Percentiles rank a stretch among this genome's conserved stretches.
Evolutionary conservation across 169 alveolate species (phyloP).

Genomic region (Plasmodium gaboni): DNA sequence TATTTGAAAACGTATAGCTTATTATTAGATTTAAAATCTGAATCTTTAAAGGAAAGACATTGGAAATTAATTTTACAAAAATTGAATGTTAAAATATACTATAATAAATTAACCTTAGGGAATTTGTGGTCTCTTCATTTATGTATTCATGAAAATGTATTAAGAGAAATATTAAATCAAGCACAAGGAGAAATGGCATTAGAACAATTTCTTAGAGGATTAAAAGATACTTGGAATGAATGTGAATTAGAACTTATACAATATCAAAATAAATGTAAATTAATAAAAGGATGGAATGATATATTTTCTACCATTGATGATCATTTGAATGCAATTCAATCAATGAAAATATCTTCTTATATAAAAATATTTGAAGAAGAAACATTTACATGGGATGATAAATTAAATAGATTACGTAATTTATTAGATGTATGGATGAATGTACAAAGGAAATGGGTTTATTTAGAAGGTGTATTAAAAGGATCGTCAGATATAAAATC

Average conservation of each 20-base stretch:
- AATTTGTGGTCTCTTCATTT: constrained; percentile 91
- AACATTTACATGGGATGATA: constrained; percentile 96
- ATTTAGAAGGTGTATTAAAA: constrained; percentile 97
- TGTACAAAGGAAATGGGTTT: constrained; percentile 98
- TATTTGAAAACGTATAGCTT: constrained; percentile 76
- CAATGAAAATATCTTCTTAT: constrained; percentile 96
- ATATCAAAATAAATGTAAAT: constrained; percentile 94
- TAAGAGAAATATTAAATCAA: constrained; percentile 92
- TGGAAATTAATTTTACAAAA: constrained; percentile 94
- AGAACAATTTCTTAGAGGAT: constrained; percentile 92
- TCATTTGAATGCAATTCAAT: constrained; percentile 93
- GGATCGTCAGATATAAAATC: constrained; percentile 97
- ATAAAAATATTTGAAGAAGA: constrained; percentile 95
- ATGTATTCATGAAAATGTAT: constrained; percentile 79
- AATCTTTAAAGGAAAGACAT: constrained; percentile 97
- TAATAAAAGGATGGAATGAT: constrained; percentile 98
- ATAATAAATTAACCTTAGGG: constrained; percentile 91
- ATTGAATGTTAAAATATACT: constrained; percentile 82
- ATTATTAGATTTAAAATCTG: constrained; percentile 93
- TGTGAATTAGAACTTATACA: constrained; percentile 92
- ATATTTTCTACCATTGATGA: constrained; percentile 96
- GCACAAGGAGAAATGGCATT: constrained; percentile 98
- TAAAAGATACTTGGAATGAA: constrained; percentile 93
- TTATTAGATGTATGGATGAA: constrained; percentile 97
- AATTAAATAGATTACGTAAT: constrained; percentile 93